phyloP scores from a whole-genome alignment of 345 rosid genomes.

The Balakata baccata region DNA sequence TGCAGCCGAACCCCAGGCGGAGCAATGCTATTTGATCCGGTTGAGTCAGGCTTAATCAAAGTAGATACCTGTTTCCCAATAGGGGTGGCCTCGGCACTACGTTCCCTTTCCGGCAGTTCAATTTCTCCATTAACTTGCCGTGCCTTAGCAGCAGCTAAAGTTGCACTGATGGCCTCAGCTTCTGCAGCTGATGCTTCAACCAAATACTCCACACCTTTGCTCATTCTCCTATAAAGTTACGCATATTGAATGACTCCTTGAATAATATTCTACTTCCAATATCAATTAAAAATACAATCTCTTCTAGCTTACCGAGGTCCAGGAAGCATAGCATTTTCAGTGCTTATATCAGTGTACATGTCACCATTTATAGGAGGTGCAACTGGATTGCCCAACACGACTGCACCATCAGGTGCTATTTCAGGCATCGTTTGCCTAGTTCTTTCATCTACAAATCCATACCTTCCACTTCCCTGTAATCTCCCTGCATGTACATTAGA shows the following conservation, averaged over 20 bases:
- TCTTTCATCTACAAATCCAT: constrained; percentile 80
- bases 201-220: constrained; percentile 89
- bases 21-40: constrained; percentile 48
- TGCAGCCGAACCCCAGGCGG: constrained; percentile 90
- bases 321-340: constrained; percentile 80
- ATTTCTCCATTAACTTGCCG: constrained; percentile 88
- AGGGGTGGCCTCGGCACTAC: constrained; percentile 91
- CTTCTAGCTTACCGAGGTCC: constrained; percentile 61
- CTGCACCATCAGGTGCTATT: constrained; percentile 73
- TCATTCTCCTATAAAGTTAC: constrained; percentile 59
- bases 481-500: constrained; percentile 57
- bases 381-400: constrained; percentile 87
- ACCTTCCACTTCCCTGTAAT: constrained; percentile 65
- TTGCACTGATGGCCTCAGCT: constrained; percentile 97
- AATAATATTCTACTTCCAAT: constrained; percentile 3
- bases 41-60: constrained; percentile 69
- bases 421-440: constrained; percentile 59
- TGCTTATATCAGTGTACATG: constrained; percentile 87
- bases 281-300: constrained; percentile 2
- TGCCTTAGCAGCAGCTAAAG: constrained; percentile 98
- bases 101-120: constrained; percentile 82
- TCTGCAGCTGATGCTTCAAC: constrained; percentile 99
- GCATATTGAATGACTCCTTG: constrained; percentile 18
- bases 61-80: constrained; percentile 75
- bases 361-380: constrained; percentile 95